These are phyloP conservation scores for Plectosphaerella cucumerina DNA, from an alignment of 2,329 filamentous ascomycete genomes.

Conservation along the genomic window DNA sequence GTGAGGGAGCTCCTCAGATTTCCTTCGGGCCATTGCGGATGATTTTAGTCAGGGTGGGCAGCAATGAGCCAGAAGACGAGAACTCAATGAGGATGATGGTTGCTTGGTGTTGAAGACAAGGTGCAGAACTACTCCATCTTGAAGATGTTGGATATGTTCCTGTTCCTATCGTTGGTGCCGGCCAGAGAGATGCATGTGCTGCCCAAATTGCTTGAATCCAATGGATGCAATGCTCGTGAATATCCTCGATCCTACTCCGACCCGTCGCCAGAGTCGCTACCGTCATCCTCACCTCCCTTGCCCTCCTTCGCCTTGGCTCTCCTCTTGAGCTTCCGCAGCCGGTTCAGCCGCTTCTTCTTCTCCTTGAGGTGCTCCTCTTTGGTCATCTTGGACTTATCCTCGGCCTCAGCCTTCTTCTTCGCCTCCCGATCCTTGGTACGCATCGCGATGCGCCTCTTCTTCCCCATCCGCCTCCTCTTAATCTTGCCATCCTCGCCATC, in stretches of 20 bases:
- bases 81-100: too few species aligned
- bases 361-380: constrained; percentile 55
- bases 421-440: constrained; percentile 39
- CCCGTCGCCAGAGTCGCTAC: background rate
- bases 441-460: constrained; percentile 52
- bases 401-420: constrained; percentile 33
- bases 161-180: too few species aligned
- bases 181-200: too few species aligned
- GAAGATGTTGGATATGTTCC: too few species aligned
- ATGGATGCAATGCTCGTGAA: too few species aligned
- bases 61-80: too few species aligned
- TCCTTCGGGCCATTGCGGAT: too few species aligned
- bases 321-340: constrained; percentile 55
- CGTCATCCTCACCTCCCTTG: constrained; percentile 26
- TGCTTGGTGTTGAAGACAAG: too few species aligned
- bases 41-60: too few species aligned
- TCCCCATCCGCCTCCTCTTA: constrained; percentile 46
- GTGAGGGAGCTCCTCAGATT: too few species aligned
- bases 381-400: constrained; percentile 32
- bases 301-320: constrained; percentile 53
- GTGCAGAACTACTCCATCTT: too few species aligned
- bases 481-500: constrained; percentile 14
- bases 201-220: too few species aligned
- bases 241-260: background rate
- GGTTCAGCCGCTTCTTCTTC: constrained; percentile 59